A percentile compares a stretch with the other conserved stretches of the same genome.
Conservation (phyloP, 441 rosid species). For the Corymbia calophylla region DNA sequence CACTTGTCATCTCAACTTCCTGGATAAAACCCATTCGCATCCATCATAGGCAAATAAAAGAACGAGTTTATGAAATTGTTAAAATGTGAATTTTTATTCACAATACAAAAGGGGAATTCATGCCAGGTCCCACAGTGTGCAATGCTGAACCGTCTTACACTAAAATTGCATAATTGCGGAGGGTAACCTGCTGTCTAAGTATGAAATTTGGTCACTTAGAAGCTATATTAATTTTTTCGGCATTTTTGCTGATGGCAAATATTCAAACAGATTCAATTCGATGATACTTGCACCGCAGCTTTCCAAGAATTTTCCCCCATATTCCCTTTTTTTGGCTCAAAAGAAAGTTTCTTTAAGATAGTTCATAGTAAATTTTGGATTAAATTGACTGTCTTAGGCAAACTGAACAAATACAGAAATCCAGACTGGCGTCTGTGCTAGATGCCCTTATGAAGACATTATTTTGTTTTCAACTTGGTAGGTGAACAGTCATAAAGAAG, state of each 20-base stretch:
- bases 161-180: too few relatives aligned
- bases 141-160: not conserved
- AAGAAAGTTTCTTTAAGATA: too few relatives aligned
- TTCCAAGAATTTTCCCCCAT: too few relatives aligned
- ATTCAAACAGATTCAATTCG: too few relatives aligned
- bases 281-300: too few relatives aligned
- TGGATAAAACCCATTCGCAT: conserved; percentile 26
- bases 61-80: not conserved
- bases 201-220: not conserved
- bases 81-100: not conserved
- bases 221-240: too few relatives aligned
- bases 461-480: not conserved
- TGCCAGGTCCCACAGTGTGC: not conserved
- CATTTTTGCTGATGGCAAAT: too few relatives aligned
- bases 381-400: too few relatives aligned
- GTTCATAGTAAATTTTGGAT: too few relatives aligned
- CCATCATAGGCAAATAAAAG: conserved; percentile 12
- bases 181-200: too few relatives aligned
- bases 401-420: not conserved
- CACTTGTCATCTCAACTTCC: conserved; percentile 31
- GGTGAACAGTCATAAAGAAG: not conserved
- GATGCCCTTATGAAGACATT: not conserved
- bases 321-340: too few relatives aligned
- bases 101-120: not conserved
- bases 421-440: not conserved